phyloP scores from a whole-genome alignment of 148 eudicot species.

The Spergularia bocconei region DNA sequence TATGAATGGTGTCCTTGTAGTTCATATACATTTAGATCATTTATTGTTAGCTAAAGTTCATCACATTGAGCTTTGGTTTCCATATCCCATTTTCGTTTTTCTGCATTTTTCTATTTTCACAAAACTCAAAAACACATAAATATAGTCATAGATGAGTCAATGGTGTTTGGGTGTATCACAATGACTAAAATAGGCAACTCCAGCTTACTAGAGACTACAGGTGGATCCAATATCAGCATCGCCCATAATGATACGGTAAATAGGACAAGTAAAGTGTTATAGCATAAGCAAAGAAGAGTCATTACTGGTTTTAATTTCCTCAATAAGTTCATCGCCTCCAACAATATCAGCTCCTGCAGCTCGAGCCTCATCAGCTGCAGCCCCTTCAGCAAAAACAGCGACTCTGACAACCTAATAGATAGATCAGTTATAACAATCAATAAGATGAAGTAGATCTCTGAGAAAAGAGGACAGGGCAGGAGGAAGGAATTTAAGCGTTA shows the following conservation, averaged over 20 bases:
- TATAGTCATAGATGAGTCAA: too few relatives aligned
- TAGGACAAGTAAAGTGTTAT: background rate
- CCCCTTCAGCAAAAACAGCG: constrained; percentile 96
- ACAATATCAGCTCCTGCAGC: constrained; percentile 95
- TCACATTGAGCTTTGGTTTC: too few relatives aligned
- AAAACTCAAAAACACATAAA: too few relatives aligned
- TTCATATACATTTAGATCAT: too few relatives aligned
- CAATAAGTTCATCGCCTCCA: constrained; percentile 81
- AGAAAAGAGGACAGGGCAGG: background rate
- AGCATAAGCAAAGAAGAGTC: constrained; percentile 5
- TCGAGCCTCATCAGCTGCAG: constrained; percentile 94
- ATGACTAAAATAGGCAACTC: background rate
- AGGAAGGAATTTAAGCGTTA: background rate
- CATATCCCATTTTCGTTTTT: too few relatives aligned
- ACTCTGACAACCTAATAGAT: constrained; percentile 57
- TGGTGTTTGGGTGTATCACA: too few relatives aligned
- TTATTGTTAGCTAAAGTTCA: too few relatives aligned
- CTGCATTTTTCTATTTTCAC: too few relatives aligned
- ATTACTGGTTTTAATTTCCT: constrained; percentile 62
- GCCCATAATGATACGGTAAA: background rate
- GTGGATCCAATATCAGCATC: background rate
- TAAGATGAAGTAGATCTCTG: background rate
- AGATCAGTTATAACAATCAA: background rate
- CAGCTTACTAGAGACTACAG: background rate
- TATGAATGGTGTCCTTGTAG: too few relatives aligned